Base-by-base conservation (phyloP, 495 filamentous ascomycete species). In the Penicillium subrubescens region DNA sequence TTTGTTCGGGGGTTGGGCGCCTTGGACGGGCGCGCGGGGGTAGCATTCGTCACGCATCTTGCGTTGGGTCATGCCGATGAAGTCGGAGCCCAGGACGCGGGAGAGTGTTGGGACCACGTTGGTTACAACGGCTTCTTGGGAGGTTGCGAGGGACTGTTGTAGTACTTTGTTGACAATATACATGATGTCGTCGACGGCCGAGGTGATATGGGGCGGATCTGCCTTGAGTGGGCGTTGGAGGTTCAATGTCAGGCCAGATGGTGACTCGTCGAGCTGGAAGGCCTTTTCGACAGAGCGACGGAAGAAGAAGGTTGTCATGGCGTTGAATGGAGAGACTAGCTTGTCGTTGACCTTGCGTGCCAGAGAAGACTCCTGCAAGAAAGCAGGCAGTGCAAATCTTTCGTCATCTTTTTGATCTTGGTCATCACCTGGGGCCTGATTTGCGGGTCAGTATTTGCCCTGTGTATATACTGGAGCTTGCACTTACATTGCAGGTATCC, bases 101-200 rank as follows among this genome's bases (percentile, higher is more conserved):
- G 87, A 85, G n/a, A 97, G 82, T 0, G 88, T 89, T 2, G 93
- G 89, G 41, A 97, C 82, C 10, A 96, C 92, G 48, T 84, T 88
- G 57, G 85, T 86, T 25, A 94, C 82, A 21, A 97, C 88, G 7
- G 83, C 81, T 58, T 86, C 78, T 71, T 97, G 93, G 0, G 91
- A 92, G 6, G 95, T 98, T 1, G 91, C 87, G 46, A 98, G 82
- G 6, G 93, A 89, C 63, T 93, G 89, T 54, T 92, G 89, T 43
- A 98, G 82, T 44, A 97, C 89, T 55, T 94, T 90, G 72, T 96
- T 94, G 71, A 97, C 92, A 65, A 97, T 97, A 79, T 97, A 99
- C 96, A 98, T 98, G 60, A 98, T 94, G 76, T 96, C 95, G 80
- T 98, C 95, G 10, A 99, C 94, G 1, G 95, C 92, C 0, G 93